Evolutionary conservation across 495 filamentous ascomycete genomes (phyloP).

Genomic region (Tuber melanosporum): DNA sequence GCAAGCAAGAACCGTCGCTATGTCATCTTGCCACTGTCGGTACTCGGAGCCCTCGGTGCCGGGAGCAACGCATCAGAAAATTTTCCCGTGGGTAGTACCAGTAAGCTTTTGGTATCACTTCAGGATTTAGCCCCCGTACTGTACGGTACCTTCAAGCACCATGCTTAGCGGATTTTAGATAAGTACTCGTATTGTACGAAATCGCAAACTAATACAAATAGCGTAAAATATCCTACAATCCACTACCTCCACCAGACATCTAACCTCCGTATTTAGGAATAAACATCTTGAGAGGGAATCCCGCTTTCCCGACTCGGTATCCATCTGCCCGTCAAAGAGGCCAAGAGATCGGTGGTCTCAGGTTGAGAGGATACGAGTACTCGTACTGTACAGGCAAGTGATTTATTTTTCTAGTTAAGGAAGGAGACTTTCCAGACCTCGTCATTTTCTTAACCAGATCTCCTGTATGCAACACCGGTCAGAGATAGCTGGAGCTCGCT

Average conservation of each 20-base stretch:
- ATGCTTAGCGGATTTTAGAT: background rate
- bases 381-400: no score
- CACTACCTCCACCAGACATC: background rate
- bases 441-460: no score
- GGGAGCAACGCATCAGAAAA: background rate
- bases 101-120: background rate
- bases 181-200: background rate
- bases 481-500: background rate
- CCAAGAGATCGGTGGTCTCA: no score
- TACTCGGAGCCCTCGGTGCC: background rate
- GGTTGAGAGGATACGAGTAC: no score
- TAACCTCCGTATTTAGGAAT: background rate
- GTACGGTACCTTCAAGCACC: background rate
- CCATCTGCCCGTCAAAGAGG: no score
- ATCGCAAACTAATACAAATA: background rate
- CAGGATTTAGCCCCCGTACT: background rate
- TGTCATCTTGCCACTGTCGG: background rate
- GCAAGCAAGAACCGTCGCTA: background rate
- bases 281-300: background rate
- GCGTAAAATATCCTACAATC: background rate
- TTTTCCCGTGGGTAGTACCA: background rate
- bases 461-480: no score
- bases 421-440: no score
- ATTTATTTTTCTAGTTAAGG: no score
- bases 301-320: background rate